Percentiles rank a stretch among this genome's conserved stretches.
Evolutionary conservation across 2,329 filamentous ascomycete genomes (phyloP).

Genomic region (Fusarium mangiferae): DNA sequence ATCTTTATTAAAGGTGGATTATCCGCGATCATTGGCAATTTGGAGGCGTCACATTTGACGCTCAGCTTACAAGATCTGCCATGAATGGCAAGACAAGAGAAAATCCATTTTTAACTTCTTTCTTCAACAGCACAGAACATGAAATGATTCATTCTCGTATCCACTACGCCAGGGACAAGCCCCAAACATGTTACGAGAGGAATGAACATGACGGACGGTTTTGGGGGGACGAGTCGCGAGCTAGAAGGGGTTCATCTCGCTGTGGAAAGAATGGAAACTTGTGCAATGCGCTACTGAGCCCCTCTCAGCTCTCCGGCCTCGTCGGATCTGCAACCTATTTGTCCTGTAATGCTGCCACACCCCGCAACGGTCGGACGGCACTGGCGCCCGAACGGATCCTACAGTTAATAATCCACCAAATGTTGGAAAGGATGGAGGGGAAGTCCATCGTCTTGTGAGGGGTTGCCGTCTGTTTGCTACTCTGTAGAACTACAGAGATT

Average conservation of each 20-base stretch:
- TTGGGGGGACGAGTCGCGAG: slow-evolving; percentile 14
- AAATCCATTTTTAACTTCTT: slow-evolving; percentile 3
- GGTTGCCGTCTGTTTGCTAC: slow-evolving; percentile 15
- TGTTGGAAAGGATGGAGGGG: slow-evolving; percentile 19
- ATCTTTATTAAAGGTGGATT: neutral
- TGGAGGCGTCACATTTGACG: neutral
- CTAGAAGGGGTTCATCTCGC: slow-evolving; percentile 38
- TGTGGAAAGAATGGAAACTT: slow-evolving; percentile 39
- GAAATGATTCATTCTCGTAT: slow-evolving; percentile 30
- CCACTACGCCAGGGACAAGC: slow-evolving; percentile 22
- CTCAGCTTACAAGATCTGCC: neutral
- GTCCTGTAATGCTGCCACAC: slow-evolving; percentile 37
- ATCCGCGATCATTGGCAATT: slow-evolving; percentile 21
- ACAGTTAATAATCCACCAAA: slow-evolving; percentile 25
- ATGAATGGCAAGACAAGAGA: slow-evolving; percentile 1
- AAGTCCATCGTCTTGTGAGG: slow-evolving; percentile 20
- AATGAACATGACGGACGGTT: slow-evolving; percentile 17
- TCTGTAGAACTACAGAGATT: neutral
- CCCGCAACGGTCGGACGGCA: slow-evolving; percentile 45
- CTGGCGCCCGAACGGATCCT: slow-evolving; percentile 41
- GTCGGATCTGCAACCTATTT: slow-evolving; percentile 45
- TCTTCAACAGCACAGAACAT: neutral
- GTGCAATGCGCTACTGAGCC: slow-evolving; percentile 28
- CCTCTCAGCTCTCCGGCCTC: slow-evolving; percentile 34
- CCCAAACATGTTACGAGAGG: slow-evolving; percentile 13